Base-by-base conservation (phyloP, 257 asterid genomes). In the Lithospermum erythrorhizon region DNA sequence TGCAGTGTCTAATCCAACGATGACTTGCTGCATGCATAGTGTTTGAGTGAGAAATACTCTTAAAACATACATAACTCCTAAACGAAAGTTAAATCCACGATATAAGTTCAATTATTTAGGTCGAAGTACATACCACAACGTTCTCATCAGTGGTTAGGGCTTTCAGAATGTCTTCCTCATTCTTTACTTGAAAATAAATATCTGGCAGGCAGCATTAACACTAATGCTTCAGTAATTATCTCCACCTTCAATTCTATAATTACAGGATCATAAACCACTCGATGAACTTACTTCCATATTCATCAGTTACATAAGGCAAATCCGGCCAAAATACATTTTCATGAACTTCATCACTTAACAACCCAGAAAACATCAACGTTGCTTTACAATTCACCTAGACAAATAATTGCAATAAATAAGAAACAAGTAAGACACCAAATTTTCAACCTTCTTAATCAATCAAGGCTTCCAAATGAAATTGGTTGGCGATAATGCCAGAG, bases 301-400 rank as follows among this genome's bases (percentile, higher is more conserved):
- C 98, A 71, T 89, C 98, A 15, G 95, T 89, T 57, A 86, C 76
- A 63, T 89, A 93, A 68, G 98, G 95, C 64, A 93, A 76, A 75
- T 93, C 95, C 21, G 95, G 97, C 95, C 97, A 93, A 84, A 93
- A 93, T 73, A 93, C 81, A 77, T 84, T 89, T 82, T 93, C 95
- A 32, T 86, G 95, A 53, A 83, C 78, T 68, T 86, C 87, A 14
- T 86, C 85, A 77, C 69, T 93, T 54, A 83, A 74, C 63, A 81
- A 65, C 58, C 94, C 91, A 29, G 97, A 75, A 77, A 93, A 89
- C 95, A 93, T 86, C 65, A 93, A 75, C 15, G 94, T 86, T 32
- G 91, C 90, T 74, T 84, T 93, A 83, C 94, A 79, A 71, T 93
- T 89, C 76, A 89, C 96, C 98, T 93, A 73, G 56, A 24, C 9